These are phyloP conservation scores for Phellopilus nigrolimitatus DNA, from an alignment of 1,284 basidiomycete species.

Conservation along the genomic window DNA sequence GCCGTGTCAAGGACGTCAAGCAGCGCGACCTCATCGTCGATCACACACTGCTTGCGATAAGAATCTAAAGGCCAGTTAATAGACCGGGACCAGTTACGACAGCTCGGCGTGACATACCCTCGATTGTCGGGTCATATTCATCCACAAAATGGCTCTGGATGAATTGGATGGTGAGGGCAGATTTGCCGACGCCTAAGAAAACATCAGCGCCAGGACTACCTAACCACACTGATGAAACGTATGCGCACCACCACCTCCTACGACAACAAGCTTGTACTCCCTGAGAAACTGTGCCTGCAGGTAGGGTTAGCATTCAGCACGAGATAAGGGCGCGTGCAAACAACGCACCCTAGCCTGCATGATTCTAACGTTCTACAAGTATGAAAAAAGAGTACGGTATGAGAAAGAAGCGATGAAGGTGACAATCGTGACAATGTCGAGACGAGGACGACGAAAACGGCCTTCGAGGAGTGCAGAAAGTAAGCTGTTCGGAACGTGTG, in stretches of 20 bases:
- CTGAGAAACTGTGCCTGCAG: conserved; percentile 86
- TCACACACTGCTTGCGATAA: conserved; percentile 93
- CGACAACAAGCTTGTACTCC: conserved; percentile 96
- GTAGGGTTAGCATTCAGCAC: neutral
- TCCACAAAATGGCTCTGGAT: conserved; percentile 97
- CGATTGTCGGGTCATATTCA: conserved; percentile 98
- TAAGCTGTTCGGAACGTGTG: too few relatives aligned
- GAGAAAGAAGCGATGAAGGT: too few relatives aligned
- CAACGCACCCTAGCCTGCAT: conserved; percentile 20
- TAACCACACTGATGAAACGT: neutral
- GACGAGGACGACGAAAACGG: too few relatives aligned
- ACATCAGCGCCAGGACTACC: conserved; percentile 9
- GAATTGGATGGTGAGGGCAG: conserved; percentile 96
- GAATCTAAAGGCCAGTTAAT: conserved; percentile 57
- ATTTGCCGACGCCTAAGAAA: conserved; percentile 89
- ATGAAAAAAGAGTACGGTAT: too few relatives aligned
- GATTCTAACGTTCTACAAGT: too few relatives aligned
- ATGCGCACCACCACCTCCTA: conserved; percentile 89
- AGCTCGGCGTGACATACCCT: conserved; percentile 54
- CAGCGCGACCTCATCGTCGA: conserved; percentile 96
- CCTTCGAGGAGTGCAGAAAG: too few relatives aligned
- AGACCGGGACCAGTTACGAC: conserved; percentile 14
- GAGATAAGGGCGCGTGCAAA: conserved; percentile 3
- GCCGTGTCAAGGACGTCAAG: conserved; percentile 98
- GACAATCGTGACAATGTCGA: too few relatives aligned